A percentile compares a stretch with the other conserved stretches of the same genome.
Conservation (phyloP, 2,329 filamentous ascomycete genomes). For the Aspergillus amoenus region DNA sequence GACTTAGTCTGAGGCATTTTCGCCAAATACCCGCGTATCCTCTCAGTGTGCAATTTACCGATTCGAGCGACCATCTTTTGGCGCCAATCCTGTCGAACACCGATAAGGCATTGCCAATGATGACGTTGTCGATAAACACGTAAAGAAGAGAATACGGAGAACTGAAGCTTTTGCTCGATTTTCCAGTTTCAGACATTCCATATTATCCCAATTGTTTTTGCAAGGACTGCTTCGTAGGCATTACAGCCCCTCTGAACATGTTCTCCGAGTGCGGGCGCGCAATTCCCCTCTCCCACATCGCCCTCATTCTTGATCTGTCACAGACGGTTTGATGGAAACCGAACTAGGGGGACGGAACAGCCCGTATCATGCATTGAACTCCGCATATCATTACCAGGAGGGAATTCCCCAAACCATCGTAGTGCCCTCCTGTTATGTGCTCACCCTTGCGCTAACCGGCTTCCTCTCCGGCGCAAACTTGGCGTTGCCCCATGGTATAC, state of each 20-base stretch:
- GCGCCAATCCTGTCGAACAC: background rate
- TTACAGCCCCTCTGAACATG: background rate
- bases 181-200: background rate
- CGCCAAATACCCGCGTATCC: background rate
- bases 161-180: background rate
- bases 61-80: background rate
- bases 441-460: background rate
- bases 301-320: background rate
- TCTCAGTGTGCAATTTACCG: background rate
- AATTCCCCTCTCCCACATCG: background rate
- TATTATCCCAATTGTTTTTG: background rate
- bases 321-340: background rate
- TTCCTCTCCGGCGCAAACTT: background rate
- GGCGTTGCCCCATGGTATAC: background rate
- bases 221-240: too few relatives aligned
- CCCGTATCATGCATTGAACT: conserved; percentile 3
- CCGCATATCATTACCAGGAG: background rate
- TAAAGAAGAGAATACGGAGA: background rate
- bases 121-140: background rate
- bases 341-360: background rate
- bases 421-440: background rate
- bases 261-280: background rate
- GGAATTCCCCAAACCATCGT: background rate
- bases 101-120: background rate
- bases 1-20: background rate